Evolutionary conservation across 306 rosid species (phyloP), one percentile per base, ranked within the genome.

Genomic region (Lotus japonicus): DNA sequence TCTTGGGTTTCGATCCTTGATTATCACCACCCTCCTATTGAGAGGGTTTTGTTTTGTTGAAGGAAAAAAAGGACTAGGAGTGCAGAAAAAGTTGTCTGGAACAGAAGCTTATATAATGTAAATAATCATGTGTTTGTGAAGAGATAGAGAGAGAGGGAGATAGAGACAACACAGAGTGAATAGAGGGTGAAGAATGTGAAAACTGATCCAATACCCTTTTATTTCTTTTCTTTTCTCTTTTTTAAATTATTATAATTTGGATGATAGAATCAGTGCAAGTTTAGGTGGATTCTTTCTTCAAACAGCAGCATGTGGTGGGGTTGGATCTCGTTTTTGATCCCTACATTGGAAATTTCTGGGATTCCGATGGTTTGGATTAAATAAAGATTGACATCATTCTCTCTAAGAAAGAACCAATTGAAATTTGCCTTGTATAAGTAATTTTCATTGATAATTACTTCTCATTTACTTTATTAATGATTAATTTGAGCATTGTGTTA

Each of bases 1-100:
- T 55, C 76, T 84, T 60, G 95, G 95, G 83, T 78, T 86, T 74
- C 63, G 76, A 64, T 73, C 23, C n/a, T n/a, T n/a, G n/a, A n/a
- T n/a, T n/a, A n/a, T n/a, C n/a, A n/a, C n/a, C n/a, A n/a, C n/a
- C n/a, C n/a, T n/a, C n/a, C n/a, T n/a, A n/a, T n/a, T n/a, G n/a
- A 31, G 26, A 6, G 74, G 21, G 9, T 17, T 55, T 11, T 16
- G 61, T 18, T 55, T 15, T 16, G 61, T 18, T 6, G 65, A 26
- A 44, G 31, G 31, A 77, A 81, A 31, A 31, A 31, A 73, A 76
- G 71, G 67, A 55, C 63, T 6, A 52, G 77, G 67, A 26, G 70
- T 81, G 88, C 69, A 50, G 77, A 43, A 77, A 82, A 78, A 72
- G 81, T 58, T 71, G 82, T 72, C 87, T 71, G 15, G 31, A 50